Base-by-base conservation (phyloP, 2,329 filamentous ascomycete species). In the Fusarium tjaetaba region DNA sequence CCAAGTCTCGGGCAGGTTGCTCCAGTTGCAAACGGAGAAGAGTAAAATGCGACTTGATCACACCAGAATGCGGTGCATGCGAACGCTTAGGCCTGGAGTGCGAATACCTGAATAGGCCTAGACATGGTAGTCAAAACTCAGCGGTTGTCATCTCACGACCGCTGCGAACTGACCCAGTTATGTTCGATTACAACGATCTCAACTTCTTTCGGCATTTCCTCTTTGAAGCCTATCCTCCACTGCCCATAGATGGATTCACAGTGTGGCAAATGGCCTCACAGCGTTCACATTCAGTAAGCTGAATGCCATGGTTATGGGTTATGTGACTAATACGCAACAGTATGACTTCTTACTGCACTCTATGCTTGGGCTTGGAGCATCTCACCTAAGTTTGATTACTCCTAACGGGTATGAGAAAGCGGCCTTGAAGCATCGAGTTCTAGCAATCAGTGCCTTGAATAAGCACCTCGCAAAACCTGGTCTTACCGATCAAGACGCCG, bases 171-270 rank as follows among this genome's bases (percentile, higher is more conserved):
- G 72, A 76, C 5, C 73, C 77, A 2, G 57, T 61, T 6, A 73
- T 75, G 30, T 87, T 86, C 68, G 81, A 80, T 39, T 74, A 81
- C 22, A 78, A 85, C 39, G 86, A 88, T 63, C 81, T 88, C 77
- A 82, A 85, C 26, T 86, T 87, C 77, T 88, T 88, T 71, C 85
- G 87, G 58, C 86, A 88, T 71, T 89, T 88, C 71, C 71, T 88
- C 14, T 79, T 85, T 10, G 78, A 82, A 13, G 86, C 86, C 4
- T 84, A 84, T 59, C 84, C 83, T 11, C 77, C 83, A 5, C 58
- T 85, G 1, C 84, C 84, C 4, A 76, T 84, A 16, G 78, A 78
- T 45, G 82, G 82, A 0, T 80, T 79, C 28, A 64, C 68, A 10
- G 74, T 84, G 1, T 85, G 84, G 83, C 79, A 77, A 51, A 73